Base-by-base conservation (phyloP, 176 grass and related monocot species). In the Pontederia paniculata region DNA sequence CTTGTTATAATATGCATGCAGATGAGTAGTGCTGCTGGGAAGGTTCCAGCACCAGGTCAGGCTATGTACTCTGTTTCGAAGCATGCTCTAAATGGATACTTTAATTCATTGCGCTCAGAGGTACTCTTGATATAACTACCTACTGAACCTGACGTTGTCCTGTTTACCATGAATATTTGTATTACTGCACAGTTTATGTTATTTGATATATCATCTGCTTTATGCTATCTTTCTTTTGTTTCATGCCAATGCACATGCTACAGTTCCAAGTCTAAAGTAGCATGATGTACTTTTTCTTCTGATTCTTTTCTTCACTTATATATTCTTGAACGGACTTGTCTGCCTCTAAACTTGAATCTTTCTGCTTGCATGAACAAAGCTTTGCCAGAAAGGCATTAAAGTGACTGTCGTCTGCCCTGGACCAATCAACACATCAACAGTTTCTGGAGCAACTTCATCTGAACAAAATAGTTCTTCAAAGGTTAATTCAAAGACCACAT, bases 21-120 rank as follows among this genome's bases (percentile, higher is more conserved):
- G 93, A 84, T 97, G 83, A 97, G 93, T 55, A 97, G 93, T 70
- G 93, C 93, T 52, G 93, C 93, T 53, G 93, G 93, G 73, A 97
- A 97, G 61, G 76, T 78, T 69, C 86, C 93, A 54, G 2, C 93
- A 57, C 93, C 93, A 61, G 86, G 93, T 31, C 86, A 91, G 65
- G 80, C 93, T 16, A 9, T 90, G 52, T 97, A 97, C 45, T 81
- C 93, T 60, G 83, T 86, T 67, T 88, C 93, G 51, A 97, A 97
- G 71, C 86, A 97, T 84, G 93, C 93, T 78, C 70, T 97, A 62
- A 90, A 90, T 75, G 93, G 93, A 58, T 97, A 88, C 60, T 97
- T 97, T 76, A 61, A 77, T 81, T 77, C 77, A 45, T 58, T 97
- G 16, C 83, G 86, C 46, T 90, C 86, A 52, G 93, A 97, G 86